Base-by-base conservation (phyloP, 345 rosid species). In the Limnanthes douglasii region DNA sequence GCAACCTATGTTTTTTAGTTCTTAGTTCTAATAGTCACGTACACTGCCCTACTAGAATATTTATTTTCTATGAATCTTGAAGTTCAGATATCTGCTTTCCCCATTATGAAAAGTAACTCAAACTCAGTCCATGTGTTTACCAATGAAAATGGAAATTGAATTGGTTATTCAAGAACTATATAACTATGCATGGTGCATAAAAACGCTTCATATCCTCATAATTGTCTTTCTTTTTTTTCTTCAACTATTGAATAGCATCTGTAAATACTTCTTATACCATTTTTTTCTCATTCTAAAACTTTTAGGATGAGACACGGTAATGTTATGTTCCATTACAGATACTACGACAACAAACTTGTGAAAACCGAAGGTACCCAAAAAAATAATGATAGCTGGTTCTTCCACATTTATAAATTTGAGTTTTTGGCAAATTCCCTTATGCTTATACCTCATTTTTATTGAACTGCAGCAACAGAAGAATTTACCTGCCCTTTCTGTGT, bases 401-500 rank as follows among this genome's bases (percentile, higher is more conserved):
- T 42, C 34, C 18, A 8, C 15, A 34, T 14, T 6, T 35, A 18
- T 17, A 4, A 20, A 15, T 6, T 11, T 25, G 2, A 20, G 22
- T 31, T n/a, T n/a, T n/a, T n/a, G n/a, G n/a, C n/a, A n/a, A n/a
- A n/a, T n/a, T n/a, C n/a, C n/a, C n/a, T n/a, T n/a, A n/a, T n/a
- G n/a, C n/a, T 12, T 27, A 26, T 15, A 13, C 4, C 24, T 31
- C 2, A 21, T 13, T 18, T 16, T 4, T 31, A 21, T n/a, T n/a
- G n/a, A n/a, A n/a, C n/a, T 26, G 74, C 93, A 85, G 99, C 85
- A 46, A 92, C 99, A 24, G 99, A 85, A 75, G 96, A 92, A 53
- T 92, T 81, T 60, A 68, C 96, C 33, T 85, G 99, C 60, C 93
- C 99, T 48, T 81, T 92, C 59, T 85, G 99, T 75, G 69, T 92